Percentiles rank a stretch among this genome's conserved stretches.
Evolutionary conservation across 805 yeast genomes (phyloP).

Genomic region (Candida montana): DNA sequence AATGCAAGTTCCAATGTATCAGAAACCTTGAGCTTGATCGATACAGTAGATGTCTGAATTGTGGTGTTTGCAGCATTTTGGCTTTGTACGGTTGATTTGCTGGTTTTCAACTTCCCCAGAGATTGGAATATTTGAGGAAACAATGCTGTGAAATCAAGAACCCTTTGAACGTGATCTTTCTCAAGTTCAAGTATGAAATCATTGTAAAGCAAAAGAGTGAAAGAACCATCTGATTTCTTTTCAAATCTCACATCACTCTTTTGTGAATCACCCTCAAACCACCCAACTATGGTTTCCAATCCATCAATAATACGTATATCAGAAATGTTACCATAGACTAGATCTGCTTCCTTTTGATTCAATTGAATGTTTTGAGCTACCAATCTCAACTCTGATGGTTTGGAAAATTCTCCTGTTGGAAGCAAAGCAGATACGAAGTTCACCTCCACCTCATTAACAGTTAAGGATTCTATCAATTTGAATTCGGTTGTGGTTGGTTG

Average conservation of each 20-base stretch:
- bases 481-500: background rate
- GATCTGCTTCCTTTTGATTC: conserved; percentile 36
- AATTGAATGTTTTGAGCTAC: conserved; percentile 29
- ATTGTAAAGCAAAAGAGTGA: conserved; percentile 42
- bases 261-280: conserved; percentile 26
- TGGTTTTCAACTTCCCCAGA: conserved; percentile 10
- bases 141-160: conserved; percentile 27
- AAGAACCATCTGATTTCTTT: conserved; percentile 29
- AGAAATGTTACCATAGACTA: conserved; percentile 46
- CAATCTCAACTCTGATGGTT: conserved; percentile 28
- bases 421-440: conserved; percentile 44
- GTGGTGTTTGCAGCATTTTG: conserved; percentile 4
- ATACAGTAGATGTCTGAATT: conserved; percentile 20
- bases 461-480: conserved; percentile 34
- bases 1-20: conserved; percentile 17
- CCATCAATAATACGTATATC: conserved; percentile 23
- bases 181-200: conserved; percentile 24
- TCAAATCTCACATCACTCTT: conserved; percentile 54
- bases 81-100: conserved; percentile 4
- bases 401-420: conserved; percentile 35
- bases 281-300: conserved; percentile 15
- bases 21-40: conserved; percentile 9
- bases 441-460: conserved; percentile 32
- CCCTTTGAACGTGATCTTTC: conserved; percentile 18
- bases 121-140: conserved; percentile 25